These are phyloP conservation scores for Tympanopsis confertula DNA, from an alignment of 2,329 filamentous ascomycete species.

Conservation along the genomic window DNA sequence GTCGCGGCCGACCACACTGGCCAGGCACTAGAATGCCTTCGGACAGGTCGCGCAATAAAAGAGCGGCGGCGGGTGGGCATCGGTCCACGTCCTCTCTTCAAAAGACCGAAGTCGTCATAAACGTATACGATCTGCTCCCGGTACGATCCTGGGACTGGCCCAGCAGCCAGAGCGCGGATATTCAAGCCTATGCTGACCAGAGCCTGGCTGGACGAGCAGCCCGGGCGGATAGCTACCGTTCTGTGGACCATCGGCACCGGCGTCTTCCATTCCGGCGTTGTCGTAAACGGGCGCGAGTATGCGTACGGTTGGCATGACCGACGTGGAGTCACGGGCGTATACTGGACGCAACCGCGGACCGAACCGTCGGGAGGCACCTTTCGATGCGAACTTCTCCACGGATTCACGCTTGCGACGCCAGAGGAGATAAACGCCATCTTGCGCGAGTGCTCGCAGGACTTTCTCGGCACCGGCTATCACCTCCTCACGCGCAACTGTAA, in stretches of 20 bases:
- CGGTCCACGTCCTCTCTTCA: conserved; percentile 57
- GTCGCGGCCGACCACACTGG: no score
- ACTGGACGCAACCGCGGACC: conserved; percentile 64
- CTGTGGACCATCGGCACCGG: conserved; percentile 70
- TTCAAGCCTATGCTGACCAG: not conserved
- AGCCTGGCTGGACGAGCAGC: conserved; percentile 26
- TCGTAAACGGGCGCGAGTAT: conserved; percentile 71
- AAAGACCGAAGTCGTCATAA: conserved; percentile 64
- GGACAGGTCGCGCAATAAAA: no score
- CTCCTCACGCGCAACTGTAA: conserved; percentile 79
- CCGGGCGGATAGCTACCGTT: conserved; percentile 61
- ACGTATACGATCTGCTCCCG: conserved; percentile 68
- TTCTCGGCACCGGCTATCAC: conserved; percentile 68
- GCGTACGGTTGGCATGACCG: conserved; percentile 74
- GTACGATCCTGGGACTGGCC: conserved; percentile 26
- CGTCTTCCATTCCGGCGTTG: conserved; percentile 72
- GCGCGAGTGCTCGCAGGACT: conserved; percentile 56
- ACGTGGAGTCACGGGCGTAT: conserved; percentile 63
- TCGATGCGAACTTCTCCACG: conserved; percentile 63
- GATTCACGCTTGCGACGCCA: conserved; percentile 60
- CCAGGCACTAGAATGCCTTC: no score
- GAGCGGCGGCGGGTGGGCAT: conserved; percentile 24
- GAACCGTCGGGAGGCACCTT: conserved; percentile 71
- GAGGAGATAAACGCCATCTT: conserved; percentile 63
- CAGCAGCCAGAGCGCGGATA: not conserved